phyloP scores from a whole-genome alignment of 345 rosid genomes.

The Salix koriyanagi region DNA sequence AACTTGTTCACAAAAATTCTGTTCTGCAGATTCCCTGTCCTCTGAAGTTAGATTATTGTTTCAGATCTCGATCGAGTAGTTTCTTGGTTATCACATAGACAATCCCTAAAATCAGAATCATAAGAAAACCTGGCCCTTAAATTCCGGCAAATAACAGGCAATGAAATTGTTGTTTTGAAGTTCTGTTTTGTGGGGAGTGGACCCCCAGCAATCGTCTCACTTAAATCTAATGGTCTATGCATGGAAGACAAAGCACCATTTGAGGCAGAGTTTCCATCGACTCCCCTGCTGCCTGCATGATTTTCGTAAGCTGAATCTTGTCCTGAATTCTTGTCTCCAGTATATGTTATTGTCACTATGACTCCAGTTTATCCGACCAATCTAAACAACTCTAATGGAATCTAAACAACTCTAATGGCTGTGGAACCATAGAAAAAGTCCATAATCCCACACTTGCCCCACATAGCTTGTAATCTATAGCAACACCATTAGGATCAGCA shows the following conservation, averaged over 20 bases:
- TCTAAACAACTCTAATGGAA: constrained; percentile 79
- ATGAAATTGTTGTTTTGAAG: constrained; percentile 77
- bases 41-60: constrained; percentile 17
- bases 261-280: constrained; percentile 16
- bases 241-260: constrained; percentile 19
- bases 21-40: constrained; percentile 11
- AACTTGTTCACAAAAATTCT: constrained; percentile 15
- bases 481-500: constrained; percentile 72
- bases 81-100: constrained; percentile 25
- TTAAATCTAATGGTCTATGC: constrained; percentile 40
- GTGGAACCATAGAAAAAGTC: constrained; percentile 58
- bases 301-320: constrained; percentile 27
- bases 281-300: constrained; percentile 11
- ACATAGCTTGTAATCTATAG: constrained; percentile 86
- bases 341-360: constrained; percentile 3
- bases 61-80: constrained; percentile 22
- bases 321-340: constrained; percentile 18
- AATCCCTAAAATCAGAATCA: constrained; percentile 52
- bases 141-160: constrained; percentile 72
- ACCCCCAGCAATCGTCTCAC: constrained; percentile 88
- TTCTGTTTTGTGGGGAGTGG: constrained; percentile 80
- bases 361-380: constrained; percentile 56
- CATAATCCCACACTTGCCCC: constrained; percentile 95
- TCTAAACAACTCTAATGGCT: constrained; percentile 73
- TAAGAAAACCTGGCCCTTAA: constrained; percentile 68